Conservation (phyloP, 2,329 filamentous ascomycete genomes). For the Phialophora verrucosa region DNA sequence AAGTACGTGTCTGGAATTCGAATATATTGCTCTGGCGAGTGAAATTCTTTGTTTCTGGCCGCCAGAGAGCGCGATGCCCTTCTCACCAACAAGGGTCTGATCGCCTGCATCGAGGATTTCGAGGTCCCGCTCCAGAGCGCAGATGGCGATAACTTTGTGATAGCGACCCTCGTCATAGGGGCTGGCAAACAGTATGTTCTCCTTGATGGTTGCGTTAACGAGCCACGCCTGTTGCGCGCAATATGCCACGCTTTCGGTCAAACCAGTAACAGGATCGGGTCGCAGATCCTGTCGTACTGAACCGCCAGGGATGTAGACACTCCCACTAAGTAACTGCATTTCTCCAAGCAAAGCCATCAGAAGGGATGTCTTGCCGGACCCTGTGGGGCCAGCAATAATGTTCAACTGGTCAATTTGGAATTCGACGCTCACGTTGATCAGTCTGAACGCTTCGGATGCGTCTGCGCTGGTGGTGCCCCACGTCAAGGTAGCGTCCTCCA, state of each 20-base stretch:
- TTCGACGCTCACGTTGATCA: constrained; percentile 81
- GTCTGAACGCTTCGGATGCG: constrained; percentile 75
- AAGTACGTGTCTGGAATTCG: constrained; percentile 85
- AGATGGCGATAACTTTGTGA: constrained; percentile 84
- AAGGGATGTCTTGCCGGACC: constrained; percentile 92
- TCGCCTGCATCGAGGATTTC: constrained; percentile 92
- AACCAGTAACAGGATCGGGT: constrained; percentile 78
- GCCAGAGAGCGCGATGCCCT: constrained; percentile 93
- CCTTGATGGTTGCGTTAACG: constrained; percentile 91
- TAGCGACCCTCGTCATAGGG: constrained; percentile 82
- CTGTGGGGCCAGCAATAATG: constrained; percentile 89
- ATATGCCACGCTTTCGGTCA: constrained; percentile 92
- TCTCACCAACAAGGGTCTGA: constrained; percentile 92
- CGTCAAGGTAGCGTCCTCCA: constrained; percentile 81
- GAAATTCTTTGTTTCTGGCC: constrained; percentile 98
- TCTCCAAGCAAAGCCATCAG: constrained; percentile 95
- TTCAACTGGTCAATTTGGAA: constrained; percentile 89
- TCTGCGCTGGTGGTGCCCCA: constrained; percentile 72
- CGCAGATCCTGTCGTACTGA: constrained; percentile 83
- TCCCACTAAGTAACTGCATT: constrained; percentile 84
- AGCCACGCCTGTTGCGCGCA: constrained; percentile 97
- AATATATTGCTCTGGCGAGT: constrained; percentile 95
- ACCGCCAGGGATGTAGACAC: constrained; percentile 83
- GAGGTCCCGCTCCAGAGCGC: constrained; percentile 87
- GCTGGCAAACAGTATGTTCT: constrained; percentile 92